Evolutionary conservation across 2,329 filamentous ascomycete species (phyloP).

Genomic region (Cladorrhinum sp.): DNA sequence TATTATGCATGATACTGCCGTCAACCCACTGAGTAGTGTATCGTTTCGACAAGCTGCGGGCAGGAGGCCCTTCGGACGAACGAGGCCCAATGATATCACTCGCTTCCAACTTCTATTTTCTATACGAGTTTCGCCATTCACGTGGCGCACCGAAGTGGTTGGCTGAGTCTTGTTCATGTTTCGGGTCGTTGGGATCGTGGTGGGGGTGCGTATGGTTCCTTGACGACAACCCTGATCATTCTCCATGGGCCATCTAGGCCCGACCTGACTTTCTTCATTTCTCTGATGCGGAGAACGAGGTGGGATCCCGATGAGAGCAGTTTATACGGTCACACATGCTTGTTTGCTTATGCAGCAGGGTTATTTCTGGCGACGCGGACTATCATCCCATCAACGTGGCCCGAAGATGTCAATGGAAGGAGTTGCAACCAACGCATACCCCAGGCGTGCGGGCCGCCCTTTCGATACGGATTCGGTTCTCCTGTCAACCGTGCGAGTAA

Average conservation of each 20-base stretch:
- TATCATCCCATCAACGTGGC: background rate
- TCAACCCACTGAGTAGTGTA: background rate
- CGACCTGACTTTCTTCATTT: background rate
- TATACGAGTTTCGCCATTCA: slow-evolving; percentile 6
- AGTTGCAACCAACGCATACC: background rate
- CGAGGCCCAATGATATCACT: slow-evolving; percentile 5
- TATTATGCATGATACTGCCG: background rate
- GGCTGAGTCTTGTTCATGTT: background rate
- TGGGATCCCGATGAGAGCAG: background rate
- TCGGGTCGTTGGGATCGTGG: background rate
- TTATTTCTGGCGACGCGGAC: background rate
- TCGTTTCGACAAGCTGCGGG: background rate
- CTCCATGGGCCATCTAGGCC: background rate
- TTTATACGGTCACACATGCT: background rate
- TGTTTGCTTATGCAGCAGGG: background rate
- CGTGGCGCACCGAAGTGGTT: slow-evolving; percentile 1
- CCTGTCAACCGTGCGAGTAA: background rate
- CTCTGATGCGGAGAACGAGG: background rate
- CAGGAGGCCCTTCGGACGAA: background rate
- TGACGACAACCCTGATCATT: background rate
- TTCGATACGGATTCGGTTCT: background rate
- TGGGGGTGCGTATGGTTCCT: background rate
- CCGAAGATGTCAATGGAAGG: background rate
- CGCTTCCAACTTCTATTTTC: background rate
- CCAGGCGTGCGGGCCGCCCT: background rate